These are phyloP conservation scores for Pezicula neosporulosa DNA, from an alignment of 2,329 filamentous ascomycete genomes.

Conservation along the genomic window DNA sequence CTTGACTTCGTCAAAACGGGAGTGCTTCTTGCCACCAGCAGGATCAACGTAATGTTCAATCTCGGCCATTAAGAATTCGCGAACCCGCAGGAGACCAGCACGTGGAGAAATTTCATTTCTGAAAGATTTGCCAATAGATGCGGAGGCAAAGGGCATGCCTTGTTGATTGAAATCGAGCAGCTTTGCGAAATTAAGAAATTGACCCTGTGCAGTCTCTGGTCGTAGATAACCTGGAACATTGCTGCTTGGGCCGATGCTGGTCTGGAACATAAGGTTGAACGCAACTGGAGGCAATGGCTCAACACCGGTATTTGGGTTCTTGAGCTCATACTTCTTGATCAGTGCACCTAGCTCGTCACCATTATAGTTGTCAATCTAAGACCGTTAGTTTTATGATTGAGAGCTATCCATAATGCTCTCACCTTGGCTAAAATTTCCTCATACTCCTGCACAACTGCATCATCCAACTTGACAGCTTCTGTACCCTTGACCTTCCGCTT, in stretches of 20 bases:
- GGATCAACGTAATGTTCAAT: conserved; percentile 99
- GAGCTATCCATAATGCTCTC: conserved; percentile 2
- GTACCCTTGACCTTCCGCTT: conserved; percentile 83
- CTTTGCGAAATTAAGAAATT: conserved; percentile 96
- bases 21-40: conserved; percentile 89
- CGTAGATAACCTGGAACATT: conserved; percentile 82
- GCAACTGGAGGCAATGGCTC: conserved; percentile 77
- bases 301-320: conserved; percentile 77
- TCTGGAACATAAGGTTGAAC: conserved; percentile 99
- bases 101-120: conserved; percentile 96
- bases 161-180: conserved; percentile 95
- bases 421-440: conserved; percentile 80
- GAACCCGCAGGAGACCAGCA: conserved; percentile 85
- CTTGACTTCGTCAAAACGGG: conserved; percentile 81
- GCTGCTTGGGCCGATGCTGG: conserved; percentile 87
- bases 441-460: conserved; percentile 83
- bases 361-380: conserved; percentile 85
- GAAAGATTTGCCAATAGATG: conserved; percentile 96
- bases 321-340: conserved; percentile 88
- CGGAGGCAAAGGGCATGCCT: conserved; percentile 94
- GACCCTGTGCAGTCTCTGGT: conserved; percentile 94
- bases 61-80: conserved; percentile 98
- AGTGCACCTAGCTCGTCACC: conserved; percentile 82
- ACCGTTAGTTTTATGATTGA: conserved; percentile 10
- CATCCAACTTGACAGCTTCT: conserved; percentile 80